Evolutionary conservation across 768 basidiomycete species (phyloP), one percentile per base, ranked within the genome.

Genomic region (Trametes gibbosa): DNA sequence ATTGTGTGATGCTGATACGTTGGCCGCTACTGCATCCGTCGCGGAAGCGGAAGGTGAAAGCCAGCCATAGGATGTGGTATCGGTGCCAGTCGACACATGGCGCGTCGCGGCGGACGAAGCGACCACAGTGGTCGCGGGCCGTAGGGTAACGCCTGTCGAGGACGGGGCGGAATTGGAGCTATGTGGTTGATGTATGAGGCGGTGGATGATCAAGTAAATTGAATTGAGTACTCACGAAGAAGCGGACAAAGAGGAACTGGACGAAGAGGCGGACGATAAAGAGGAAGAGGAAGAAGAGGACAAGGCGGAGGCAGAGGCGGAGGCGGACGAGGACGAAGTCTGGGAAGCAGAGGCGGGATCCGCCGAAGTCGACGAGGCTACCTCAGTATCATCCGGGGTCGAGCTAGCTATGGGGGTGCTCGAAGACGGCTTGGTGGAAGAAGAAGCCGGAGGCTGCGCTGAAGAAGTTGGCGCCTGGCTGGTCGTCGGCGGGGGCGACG

Each of bases 161-260:
- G 47, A 42, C n/a, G 58, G 40, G 3, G 63, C 56, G 19, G 60
- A 53, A 32, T 63, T 56, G 19, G 65, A 58, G 32, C 61, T 62
- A 27, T 48, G 25, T 7, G 37, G 5, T 25, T 2, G 23, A 27
- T 13, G 25, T 19, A 35, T 14, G 27, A 57, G 21, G 45, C 27
- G 17, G 29, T 16, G 37, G 47, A 35, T 14, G 25, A 13, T 27
- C 49, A 52, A 12, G 43, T 10, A 54, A 59, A 45, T 24, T 42
- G 2, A 49, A 34, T 12, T 12, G 37, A 32, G 3, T 37, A 57
- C 58, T 58, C 56, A 55, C 58, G 56, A 52, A 27, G 58, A 21
- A 34, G 56, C 51, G 19, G 49, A 35, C 4, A 53, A 56, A 40
- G 58, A 45, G 24, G 68, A 58, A 7, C 40, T 43, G 32, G 61